phyloP scores from a whole-genome alignment of 768 basidiomycete genomes.

The Xerocomellus amylosporus region DNA sequence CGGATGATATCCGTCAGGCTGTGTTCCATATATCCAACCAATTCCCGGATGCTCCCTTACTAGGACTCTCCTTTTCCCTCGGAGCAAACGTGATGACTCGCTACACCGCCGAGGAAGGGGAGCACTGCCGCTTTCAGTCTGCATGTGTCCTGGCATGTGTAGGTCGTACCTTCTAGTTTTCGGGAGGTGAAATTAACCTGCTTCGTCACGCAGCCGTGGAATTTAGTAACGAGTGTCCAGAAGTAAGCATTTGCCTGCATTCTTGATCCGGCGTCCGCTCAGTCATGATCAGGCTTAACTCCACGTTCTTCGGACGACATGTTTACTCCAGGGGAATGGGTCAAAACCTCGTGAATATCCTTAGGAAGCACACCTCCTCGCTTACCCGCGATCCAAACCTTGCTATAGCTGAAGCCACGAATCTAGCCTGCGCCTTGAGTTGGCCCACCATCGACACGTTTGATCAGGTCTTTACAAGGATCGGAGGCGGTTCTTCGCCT shows the following conservation, averaged over 20 bases:
- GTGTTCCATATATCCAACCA: slow-evolving; percentile 66
- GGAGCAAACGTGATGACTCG: slow-evolving; percentile 90
- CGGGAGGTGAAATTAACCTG: slow-evolving; percentile 8
- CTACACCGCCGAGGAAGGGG: slow-evolving; percentile 84
- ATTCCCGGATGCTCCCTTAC: slow-evolving; percentile 77
- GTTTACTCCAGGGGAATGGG: slow-evolving; percentile 82
- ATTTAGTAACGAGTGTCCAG: slow-evolving; percentile 37
- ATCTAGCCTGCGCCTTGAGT: slow-evolving; percentile 45
- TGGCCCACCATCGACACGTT: slow-evolving; percentile 55
- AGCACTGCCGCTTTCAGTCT: slow-evolving; percentile 54
- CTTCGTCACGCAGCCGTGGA: slow-evolving; percentile 45
- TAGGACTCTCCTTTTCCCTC: slow-evolving; percentile 91
- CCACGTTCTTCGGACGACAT: slow-evolving; percentile 53
- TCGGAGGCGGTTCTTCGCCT: slow-evolving; percentile 66
- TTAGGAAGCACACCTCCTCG: slow-evolving; percentile 48
- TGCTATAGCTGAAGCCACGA: slow-evolving; percentile 46
- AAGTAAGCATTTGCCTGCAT: slow-evolving; percentile 27
- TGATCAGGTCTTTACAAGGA: slow-evolving; percentile 61
- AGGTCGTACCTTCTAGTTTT: slow-evolving; percentile 32
- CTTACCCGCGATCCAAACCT: slow-evolving; percentile 53
- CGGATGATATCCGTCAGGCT: slow-evolving; percentile 84
- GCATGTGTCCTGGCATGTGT: slow-evolving; percentile 76
- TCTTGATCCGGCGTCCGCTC: slow-evolving; percentile 6
- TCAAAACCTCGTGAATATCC: slow-evolving; percentile 59
- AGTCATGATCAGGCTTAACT: slow-evolving; percentile 45